Conservation (phyloP, 345 rosid species). For the Mangifera indica region DNA sequence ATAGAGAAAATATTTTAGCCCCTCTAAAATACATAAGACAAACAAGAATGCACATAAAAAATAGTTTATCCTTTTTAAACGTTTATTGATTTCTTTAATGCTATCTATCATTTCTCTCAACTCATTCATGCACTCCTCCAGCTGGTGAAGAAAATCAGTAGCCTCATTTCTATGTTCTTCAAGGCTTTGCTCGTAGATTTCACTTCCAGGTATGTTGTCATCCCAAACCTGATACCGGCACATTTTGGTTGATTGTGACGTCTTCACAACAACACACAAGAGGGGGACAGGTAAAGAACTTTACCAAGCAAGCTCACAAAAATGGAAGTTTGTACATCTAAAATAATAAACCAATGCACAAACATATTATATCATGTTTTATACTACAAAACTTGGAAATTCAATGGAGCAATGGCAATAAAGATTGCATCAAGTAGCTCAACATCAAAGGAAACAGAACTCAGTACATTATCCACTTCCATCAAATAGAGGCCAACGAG, state of each 20-base stretch:
- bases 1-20: conserved; percentile 2
- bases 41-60: conserved; percentile 9
- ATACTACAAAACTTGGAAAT: neutral
- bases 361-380: neutral
- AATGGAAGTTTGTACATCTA: neutral
- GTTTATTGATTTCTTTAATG: conserved; percentile 11
- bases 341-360: neutral
- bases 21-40: conserved; percentile 13
- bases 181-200: conserved; percentile 4
- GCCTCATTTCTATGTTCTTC: conserved; percentile 17
- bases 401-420: neutral
- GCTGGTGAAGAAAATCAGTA: conserved; percentile 6
- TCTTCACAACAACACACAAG: neutral
- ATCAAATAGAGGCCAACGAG: neutral
- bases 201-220: conserved; percentile 4
- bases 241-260: neutral
- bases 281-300: neutral
- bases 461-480: neutral
- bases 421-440: neutral
- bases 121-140: conserved; percentile 18
- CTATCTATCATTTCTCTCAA: conserved; percentile 12
- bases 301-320: neutral
- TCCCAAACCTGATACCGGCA: conserved; percentile 9
- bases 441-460: neutral
- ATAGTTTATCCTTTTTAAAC: conserved; percentile 15